Base-by-base conservation (phyloP, 2,329 filamentous ascomycete species). In the Ascosphaera aggregata region DNA sequence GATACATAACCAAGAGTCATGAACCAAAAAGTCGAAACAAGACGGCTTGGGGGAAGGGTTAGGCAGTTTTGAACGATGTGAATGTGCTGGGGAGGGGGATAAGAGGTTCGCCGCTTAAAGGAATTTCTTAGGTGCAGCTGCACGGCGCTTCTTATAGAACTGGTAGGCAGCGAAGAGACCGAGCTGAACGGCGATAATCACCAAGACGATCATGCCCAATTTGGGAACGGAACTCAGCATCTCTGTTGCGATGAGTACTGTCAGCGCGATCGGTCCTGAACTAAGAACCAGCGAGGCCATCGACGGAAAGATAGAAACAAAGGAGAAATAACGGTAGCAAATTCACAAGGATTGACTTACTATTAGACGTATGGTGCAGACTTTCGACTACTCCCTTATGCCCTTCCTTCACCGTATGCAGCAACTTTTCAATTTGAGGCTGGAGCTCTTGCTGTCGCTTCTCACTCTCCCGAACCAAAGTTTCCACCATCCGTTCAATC, bases 71-170 rank as follows among this genome's bases (percentile, higher is more conserved):
- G 11, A 11, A 11, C 22, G 22, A 27, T 7, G 7, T 27, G 22
- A 5, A 27, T 27, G 22, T 27, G 22, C 5, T 27, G 22, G 22
- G 22, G 11, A 27, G 22, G 7, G 5, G 5, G 7, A 27, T 27
- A 11, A 5, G 5, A 7, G 7, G 11, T 27, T 11, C 22, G 11
- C 5, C 22, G 22, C 22, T 53, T 64, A 93, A 53, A 93, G 61
- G 57, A 84, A 94, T 62, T 94, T 94, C 67, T 93, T 93, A n/a
- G 81, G 81, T 56, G 73, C 71, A 45, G 66, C 73, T 31, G 70
- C 66, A 58, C 76, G 71, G 51, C 77, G 74, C 48, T 73, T 69
- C 68, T 92, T 92, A 60, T 93, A 93, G 42, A 75, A 53, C 30
- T 81, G 55, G 52, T 85, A 93, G 1, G 65, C 69, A 2, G 58